These are phyloP conservation scores for Combretum micranthum DNA, from an alignment of 345 rosid species.

Conservation along the genomic window DNA sequence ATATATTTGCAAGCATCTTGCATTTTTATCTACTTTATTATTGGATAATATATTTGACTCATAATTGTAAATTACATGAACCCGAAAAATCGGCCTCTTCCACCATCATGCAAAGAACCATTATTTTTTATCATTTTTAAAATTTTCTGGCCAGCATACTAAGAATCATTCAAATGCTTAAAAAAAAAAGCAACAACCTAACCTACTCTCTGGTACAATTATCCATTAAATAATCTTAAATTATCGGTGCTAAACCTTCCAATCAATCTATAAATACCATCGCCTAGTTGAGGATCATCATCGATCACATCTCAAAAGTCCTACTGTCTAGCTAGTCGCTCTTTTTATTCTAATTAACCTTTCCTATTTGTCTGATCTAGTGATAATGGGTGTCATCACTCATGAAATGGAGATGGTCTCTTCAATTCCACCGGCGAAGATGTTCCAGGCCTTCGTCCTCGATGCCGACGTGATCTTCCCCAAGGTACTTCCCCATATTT, in stretches of 20 bases:
- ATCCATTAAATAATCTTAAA: background rate
- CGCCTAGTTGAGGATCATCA: background rate
- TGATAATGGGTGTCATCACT: constrained; percentile 9
- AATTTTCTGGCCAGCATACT: no score
- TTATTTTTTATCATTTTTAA: no score
- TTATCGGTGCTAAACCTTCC: background rate
- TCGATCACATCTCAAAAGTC: background rate
- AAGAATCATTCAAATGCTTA: background rate
- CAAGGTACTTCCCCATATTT: constrained; percentile 19
- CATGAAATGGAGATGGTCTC: constrained; percentile 8
- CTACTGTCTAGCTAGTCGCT: background rate
- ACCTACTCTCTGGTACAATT: background rate
- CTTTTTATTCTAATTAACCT: background rate
- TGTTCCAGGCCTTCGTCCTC: constrained; percentile 18
- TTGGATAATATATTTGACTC: no score
- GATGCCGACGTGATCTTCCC: constrained; percentile 19
- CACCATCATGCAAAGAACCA: no score
- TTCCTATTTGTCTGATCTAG: background rate
- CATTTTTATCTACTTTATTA: no score
- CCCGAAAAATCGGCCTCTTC: no score
- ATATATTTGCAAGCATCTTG: no score
- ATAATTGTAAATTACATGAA: no score
- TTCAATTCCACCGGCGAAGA: constrained; percentile 11
- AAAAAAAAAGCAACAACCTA: background rate
- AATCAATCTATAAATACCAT: background rate